Evolutionary conservation across 2,329 filamentous ascomycete species (phyloP).

Genomic region (Paraphaeosphaeria sporulosa): DNA sequence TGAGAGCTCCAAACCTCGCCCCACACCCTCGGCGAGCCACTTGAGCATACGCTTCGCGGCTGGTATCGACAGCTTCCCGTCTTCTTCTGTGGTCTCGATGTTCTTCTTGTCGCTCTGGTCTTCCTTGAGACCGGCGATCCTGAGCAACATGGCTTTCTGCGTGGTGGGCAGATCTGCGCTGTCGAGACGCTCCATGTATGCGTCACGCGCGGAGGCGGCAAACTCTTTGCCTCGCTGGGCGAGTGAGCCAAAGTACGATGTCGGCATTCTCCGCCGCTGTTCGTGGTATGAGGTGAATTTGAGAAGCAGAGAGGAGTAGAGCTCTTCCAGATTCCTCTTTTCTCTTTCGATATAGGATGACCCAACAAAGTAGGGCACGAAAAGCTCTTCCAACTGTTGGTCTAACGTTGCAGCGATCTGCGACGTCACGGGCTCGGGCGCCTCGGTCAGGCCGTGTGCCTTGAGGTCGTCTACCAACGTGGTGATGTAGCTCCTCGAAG

Average conservation of each 20-base stretch:
- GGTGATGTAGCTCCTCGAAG: conserved; percentile 88
- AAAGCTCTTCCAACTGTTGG: conserved; percentile 71
- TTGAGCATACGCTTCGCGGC: conserved; percentile 98
- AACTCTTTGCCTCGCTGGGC: conserved; percentile 90
- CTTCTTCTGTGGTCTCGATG: conserved; percentile 88
- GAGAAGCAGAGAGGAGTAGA: conserved; percentile 92
- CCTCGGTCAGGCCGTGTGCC: conserved; percentile 90
- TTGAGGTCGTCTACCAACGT: conserved; percentile 91
- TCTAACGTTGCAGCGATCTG: conserved; percentile 78
- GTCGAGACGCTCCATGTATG: conserved; percentile 87
- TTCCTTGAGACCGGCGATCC: conserved; percentile 82
- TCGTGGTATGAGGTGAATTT: conserved; percentile 97
- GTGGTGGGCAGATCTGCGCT: conserved; percentile 87
- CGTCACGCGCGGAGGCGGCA: conserved; percentile 85
- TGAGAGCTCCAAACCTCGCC: conserved; percentile 88
- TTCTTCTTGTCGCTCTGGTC: conserved; percentile 80
- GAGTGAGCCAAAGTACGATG: conserved; percentile 90
- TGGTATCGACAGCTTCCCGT: conserved; percentile 81
- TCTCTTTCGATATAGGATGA: conserved; percentile 72
- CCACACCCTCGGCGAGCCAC: conserved; percentile 95
- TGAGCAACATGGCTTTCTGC: conserved; percentile 88
- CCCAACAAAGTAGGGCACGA: conserved; percentile 71
- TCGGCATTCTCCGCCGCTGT: conserved; percentile 83
- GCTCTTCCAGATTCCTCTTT: conserved; percentile 74
- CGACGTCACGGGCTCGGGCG: conserved; percentile 88